Percentiles rank a stretch among this genome's conserved stretches.
These are phyloP conservation scores for Globisporangium iwayamae DNA, from an alignment of 352 stramenopile species.

Conservation along the genomic window DNA sequence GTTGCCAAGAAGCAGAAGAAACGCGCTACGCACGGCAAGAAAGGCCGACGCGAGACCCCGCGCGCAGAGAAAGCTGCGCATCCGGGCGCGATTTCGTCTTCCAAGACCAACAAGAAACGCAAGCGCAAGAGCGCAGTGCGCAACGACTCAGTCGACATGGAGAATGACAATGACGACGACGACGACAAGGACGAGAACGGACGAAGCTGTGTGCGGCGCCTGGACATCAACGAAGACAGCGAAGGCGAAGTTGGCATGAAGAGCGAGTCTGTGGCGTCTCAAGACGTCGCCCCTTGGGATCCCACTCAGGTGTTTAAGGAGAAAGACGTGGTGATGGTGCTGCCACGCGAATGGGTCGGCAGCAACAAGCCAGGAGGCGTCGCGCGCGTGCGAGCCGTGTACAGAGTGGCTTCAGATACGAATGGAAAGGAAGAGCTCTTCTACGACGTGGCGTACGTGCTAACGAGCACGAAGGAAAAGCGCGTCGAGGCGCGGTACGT, in stretches of 20 bases:
- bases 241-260: constrained; percentile 24
- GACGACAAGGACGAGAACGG: constrained; percentile 18
- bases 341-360: constrained; percentile 47
- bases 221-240: constrained; percentile 46
- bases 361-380: constrained; percentile 75
- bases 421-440: constrained; percentile 23
- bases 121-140: constrained; percentile 33
- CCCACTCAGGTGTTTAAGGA: constrained; percentile 34
- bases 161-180: constrained; percentile 9
- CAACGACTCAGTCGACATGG: constrained; percentile 13
- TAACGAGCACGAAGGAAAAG: constrained; percentile 57
- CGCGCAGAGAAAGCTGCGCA: constrained; percentile 15
- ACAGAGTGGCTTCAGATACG: constrained; percentile 19
- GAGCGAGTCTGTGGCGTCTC: constrained; percentile 15
- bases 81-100: constrained; percentile 30
- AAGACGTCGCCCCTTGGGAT: background rate
- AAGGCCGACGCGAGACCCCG: constrained; percentile 28
- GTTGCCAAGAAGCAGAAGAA: constrained; percentile 14
- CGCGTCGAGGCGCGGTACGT: constrained; percentile 53
- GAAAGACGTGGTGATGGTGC: constrained; percentile 52
- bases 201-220: constrained; percentile 30
- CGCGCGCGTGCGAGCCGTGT: constrained; percentile 46
- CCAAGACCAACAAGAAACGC: constrained; percentile 45
- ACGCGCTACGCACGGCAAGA: constrained; percentile 16
- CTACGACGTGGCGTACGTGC: constrained; percentile 70